phyloP scores from a whole-genome alignment of 2,329 filamentous ascomycete species.

The Aspergillus japonicus region DNA sequence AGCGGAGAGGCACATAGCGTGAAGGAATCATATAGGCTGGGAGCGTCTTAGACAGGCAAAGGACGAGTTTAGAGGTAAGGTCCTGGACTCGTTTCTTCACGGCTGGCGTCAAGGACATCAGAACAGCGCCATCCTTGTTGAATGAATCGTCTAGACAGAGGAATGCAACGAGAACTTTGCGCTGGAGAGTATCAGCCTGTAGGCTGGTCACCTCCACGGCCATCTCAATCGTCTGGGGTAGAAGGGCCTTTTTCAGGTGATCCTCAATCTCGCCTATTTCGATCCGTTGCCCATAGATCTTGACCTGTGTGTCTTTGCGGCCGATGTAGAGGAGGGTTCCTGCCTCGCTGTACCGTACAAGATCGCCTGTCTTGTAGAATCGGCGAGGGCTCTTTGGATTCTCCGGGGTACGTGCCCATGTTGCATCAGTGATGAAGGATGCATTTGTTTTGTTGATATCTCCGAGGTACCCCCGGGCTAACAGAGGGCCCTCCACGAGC shows the following conservation, averaged over 20 bases:
- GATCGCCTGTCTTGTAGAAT: slow-evolving; percentile 7
- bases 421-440: slow-evolving; percentile 1
- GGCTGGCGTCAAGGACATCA: too few species aligned
- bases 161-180: neutral
- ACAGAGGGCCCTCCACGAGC: neutral
- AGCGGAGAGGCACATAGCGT: neutral
- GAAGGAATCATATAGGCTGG: neutral
- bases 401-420: neutral
- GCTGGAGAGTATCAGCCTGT: too few species aligned
- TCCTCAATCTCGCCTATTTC: slow-evolving; percentile 7
- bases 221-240: neutral
- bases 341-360: neutral
- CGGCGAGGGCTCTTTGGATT: neutral
- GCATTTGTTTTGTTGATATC: neutral
- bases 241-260: neutral
- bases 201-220: neutral
- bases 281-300: slow-evolving; percentile 7
- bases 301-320: slow-evolving; percentile 9
- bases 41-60: neutral
- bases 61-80: too few species aligned
- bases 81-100: too few species aligned
- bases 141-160: neutral
- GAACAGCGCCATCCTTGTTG: neutral
- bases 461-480: neutral
- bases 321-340: neutral